A percentile compares a stretch with the other conserved stretches of the same genome.
These are phyloP conservation scores for Asterella californica DNA, from an alignment of 225 moss, liverwort and hornwort species.

Conservation along the genomic window DNA sequence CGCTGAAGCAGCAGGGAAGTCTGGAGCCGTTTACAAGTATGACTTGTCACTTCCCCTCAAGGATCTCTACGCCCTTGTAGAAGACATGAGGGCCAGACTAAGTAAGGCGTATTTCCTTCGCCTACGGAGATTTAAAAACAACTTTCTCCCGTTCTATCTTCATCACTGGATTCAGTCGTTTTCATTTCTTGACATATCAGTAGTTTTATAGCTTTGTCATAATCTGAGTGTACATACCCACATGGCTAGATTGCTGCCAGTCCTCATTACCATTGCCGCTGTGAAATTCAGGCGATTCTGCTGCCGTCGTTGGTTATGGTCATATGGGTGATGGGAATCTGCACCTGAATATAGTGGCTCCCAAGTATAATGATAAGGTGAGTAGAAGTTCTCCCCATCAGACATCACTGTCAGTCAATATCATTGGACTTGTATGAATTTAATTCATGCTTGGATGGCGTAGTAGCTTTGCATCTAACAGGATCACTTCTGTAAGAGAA, in stretches of 20 bases:
- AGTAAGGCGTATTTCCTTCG: slow-evolving; percentile 45
- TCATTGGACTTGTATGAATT: not conserved
- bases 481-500: not conserved
- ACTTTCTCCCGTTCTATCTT: not conserved
- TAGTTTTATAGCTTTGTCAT: not conserved
- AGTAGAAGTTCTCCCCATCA: not conserved
- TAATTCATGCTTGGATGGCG: not conserved
- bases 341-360: slow-evolving; percentile 85
- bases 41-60: slow-evolving; percentile 73
- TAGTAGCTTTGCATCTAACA: not conserved
- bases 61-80: slow-evolving; percentile 69
- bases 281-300: slow-evolving; percentile 51
- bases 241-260: not conserved
- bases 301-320: slow-evolving; percentile 65
- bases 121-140: not conserved
- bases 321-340: slow-evolving; percentile 97
- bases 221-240: not conserved
- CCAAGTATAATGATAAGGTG: slow-evolving; percentile 68
- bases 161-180: too few species aligned
- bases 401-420: not conserved
- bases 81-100: slow-evolving; percentile 68
- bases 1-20: slow-evolving; percentile 74
- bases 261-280: not conserved
- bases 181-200: not conserved
- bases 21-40: slow-evolving; percentile 88